These are phyloP conservation scores for Tetrahymena thermophila DNA, from an alignment of 73 alveolate species.

Conservation along the genomic window DNA sequence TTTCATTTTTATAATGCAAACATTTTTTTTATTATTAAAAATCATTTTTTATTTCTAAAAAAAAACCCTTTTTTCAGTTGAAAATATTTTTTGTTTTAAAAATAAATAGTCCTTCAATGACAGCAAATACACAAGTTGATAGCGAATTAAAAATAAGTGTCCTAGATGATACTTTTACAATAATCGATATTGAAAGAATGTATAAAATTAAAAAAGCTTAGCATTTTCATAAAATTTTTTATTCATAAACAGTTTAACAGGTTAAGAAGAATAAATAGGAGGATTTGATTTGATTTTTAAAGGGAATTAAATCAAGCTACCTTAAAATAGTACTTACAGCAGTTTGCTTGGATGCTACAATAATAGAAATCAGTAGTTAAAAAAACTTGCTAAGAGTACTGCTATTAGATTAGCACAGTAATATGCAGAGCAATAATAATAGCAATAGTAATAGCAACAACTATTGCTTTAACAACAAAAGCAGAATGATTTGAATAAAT, in stretches of 20 bases:
- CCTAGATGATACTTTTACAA: constrained; percentile 96
- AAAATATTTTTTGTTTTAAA: no score
- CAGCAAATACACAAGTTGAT: constrained; percentile 97
- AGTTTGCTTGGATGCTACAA: constrained; percentile 91
- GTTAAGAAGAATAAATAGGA: constrained; percentile 98
- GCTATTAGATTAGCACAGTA: constrained; percentile 87
- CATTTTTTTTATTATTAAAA: no score
- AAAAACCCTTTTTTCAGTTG: no score
- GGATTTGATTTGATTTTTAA: constrained; percentile 99
- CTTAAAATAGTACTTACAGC: constrained; percentile 77
- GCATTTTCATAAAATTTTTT: not conserved
- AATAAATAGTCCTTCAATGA: constrained; percentile 92
- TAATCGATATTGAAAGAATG: constrained; percentile 52
- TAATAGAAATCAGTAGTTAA: constrained; percentile 87
- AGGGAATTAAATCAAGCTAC: constrained; percentile 79
- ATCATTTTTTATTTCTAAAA: no score
- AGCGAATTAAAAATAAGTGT: constrained; percentile 90
- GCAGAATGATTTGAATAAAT: not conserved
- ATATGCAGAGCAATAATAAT: constrained; percentile 1
- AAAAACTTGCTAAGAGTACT: constrained; percentile 92
- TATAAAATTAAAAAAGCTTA: not conserved
- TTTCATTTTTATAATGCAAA: no score
- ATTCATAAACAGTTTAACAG: constrained; percentile 81
- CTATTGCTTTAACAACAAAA: not conserved
- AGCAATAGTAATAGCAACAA: not conserved